Base-by-base conservation (phyloP, 176 grass and related monocot genomes). In the Saccharum spontaneum region DNA sequence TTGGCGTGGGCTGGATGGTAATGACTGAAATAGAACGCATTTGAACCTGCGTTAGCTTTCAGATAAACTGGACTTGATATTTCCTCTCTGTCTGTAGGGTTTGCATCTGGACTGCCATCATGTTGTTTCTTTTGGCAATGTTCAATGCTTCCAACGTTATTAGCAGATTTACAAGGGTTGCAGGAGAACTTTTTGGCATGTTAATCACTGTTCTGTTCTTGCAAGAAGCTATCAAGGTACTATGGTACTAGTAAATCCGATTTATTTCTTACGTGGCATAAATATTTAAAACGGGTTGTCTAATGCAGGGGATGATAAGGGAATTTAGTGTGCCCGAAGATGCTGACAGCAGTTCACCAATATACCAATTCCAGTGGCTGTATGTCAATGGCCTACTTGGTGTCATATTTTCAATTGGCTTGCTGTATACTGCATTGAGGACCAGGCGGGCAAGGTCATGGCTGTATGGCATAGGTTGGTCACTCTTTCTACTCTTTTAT, bases 1-100 rank as follows among this genome's bases (percentile, higher is more conserved):
- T 88, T 98, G 63, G 91, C 96, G n/a, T 98, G 96, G 96, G 70
- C 96, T 37, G 96, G 87, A 92, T 98, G 96, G 96, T 98, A 92
- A 57, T 73, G 61, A 16, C 82, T 39, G 65, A 63, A 79, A 60
- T 38, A 69, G 16, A 66, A 69, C 22, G 48, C 62, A 82, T 33
- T 22, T 13, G 71, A 79, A 79, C 20, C 45, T 37, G 18, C 28
- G 15, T 81, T 48, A 80, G 48, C 75, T 76, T 74, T 84, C 44
- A 28, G 68, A 40, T 46, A 22, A 15, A 71, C 8, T 79, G 39
- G 75, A 82, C 4, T 67, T 10, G 20, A 24, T 63, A 75, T 88
- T 87, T 62, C 61, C 40, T 78, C 87, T 18, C 23, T 89, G 48
- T 50, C 50, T 33, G 33, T 82, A 95, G 97, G 97, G 93, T 98